A percentile compares a stretch with the other conserved stretches of the same genome.
phyloP scores from a whole-genome alignment of 179 eudicot species.

The Sideroxylon spinosum region DNA sequence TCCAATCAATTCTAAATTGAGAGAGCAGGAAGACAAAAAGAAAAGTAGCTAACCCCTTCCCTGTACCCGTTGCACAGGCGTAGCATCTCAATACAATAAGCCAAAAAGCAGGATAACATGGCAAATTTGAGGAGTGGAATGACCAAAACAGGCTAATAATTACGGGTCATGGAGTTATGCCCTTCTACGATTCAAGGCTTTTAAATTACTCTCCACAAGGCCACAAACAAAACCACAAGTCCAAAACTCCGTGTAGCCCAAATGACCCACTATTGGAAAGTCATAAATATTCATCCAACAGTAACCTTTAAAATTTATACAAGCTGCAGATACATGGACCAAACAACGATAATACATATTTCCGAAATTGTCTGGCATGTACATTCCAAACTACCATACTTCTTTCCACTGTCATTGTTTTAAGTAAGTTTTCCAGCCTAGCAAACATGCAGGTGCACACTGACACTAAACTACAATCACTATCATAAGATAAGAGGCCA shows the following conservation, averaged over 20 bases:
- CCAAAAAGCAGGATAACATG: not conserved
- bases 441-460: not conserved
- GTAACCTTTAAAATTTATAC: no score
- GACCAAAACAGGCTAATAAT: not conserved
- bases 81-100: slow-evolving; percentile 1
- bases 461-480: not conserved
- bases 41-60: no score
- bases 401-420: no score
- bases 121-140: slow-evolving; percentile 1
- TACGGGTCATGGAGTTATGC: not conserved
- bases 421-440: no score
- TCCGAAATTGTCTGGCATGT: not conserved
- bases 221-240: not conserved
- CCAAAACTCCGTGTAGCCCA: no score
- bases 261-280: no score
- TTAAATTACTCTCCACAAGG: not conserved
- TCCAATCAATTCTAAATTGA: slow-evolving; percentile 12
- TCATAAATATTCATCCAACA: no score
- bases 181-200: not conserved
- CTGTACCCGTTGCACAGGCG: not conserved
- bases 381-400: not conserved
- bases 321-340: no score
- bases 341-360: no score
- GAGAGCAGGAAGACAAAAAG: slow-evolving; percentile 9
- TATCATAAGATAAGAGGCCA: not conserved